Base-by-base conservation (phyloP, 2,329 filamentous ascomycete genomes). In the Juglanconis sp. region DNA sequence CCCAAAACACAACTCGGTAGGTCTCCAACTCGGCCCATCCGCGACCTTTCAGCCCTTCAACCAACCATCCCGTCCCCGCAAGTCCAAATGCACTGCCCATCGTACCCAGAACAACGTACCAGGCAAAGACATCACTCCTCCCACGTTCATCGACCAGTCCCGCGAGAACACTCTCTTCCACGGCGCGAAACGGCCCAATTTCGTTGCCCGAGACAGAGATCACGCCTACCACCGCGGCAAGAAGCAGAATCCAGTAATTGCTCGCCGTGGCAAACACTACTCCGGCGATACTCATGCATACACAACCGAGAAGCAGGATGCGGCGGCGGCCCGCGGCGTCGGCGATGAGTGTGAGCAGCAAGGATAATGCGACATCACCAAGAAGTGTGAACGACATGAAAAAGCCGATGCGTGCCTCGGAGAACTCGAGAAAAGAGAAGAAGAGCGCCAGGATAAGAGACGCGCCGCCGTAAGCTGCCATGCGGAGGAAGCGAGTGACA, bases 331-430 rank as follows among this genome's bases (percentile, higher is more conserved):
- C 86, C 54, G 86, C 66, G 0, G 73, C 74, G 71, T 88, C 86
- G 59, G 86, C 83, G 62, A 86, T 75, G 5, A 85, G 67, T 0
- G 85, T 86, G 51, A 88, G 75, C 30, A 83, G 42, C 60, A 87
- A 80, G 66, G 84, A 87, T 63, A 88, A 81, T 47, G 76, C 67
- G 4, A 83, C 78, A 69, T 88, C 86, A 32, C 86, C 86, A 13
- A 78, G 73, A 15, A 88, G 72, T 0, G 86, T 89, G 63, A 87
- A 69, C 0, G 84, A 87, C 85, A 88, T 88, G 72, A 88, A 88
- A 1, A 87, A 71, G 3, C 86, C 86, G 61, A 85, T 83, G 36
- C 73, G 73, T 0, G 78, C 74, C 60, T 84, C 77, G 1, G 81
- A 77, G 47, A 82, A 76, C 8, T 72, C 76, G 1, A 87, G 74